These are phyloP conservation scores for Chimonanthus salicifolius DNA, from an alignment of 164 flowering plant species.

Conservation along the genomic window DNA sequence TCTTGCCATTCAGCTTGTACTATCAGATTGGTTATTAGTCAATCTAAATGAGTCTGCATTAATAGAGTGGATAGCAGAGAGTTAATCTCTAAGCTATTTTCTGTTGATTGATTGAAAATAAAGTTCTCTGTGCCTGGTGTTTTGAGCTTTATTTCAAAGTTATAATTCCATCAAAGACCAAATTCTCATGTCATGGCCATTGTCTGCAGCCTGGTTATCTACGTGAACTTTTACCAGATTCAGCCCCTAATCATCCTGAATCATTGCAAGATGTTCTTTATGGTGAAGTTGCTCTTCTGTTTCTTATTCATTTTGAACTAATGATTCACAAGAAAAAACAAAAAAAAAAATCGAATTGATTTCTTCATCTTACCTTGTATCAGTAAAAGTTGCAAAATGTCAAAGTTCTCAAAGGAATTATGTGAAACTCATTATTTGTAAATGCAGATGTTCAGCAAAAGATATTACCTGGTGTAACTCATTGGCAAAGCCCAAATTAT, in stretches of 20 bases:
- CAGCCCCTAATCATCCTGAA: conserved; percentile 76
- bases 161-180: neutral
- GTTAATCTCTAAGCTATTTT: too few species aligned
- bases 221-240: conserved; percentile 63
- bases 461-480: conserved; percentile 90
- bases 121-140: neutral
- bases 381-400: neutral
- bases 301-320: conserved; percentile 1
- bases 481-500: conserved; percentile 96
- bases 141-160: neutral
- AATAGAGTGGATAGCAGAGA: too few species aligned
- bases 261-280: conserved; percentile 59
- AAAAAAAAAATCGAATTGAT: too few species aligned
- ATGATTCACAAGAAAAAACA: neutral
- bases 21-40: too few species aligned
- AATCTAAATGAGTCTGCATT: too few species aligned
- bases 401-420: neutral
- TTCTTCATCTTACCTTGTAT: neutral
- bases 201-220: conserved; percentile 83
- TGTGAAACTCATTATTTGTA: conserved; percentile 6
- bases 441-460: conserved; percentile 66
- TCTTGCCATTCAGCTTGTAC: too few species aligned
- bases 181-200: neutral
- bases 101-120: neutral
- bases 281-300: conserved; percentile 38